Evolutionary conservation across 2,329 filamentous ascomycete species (phyloP), one percentile per base, ranked within the genome.

Genomic region (Trichoderma pleuroti): DNA sequence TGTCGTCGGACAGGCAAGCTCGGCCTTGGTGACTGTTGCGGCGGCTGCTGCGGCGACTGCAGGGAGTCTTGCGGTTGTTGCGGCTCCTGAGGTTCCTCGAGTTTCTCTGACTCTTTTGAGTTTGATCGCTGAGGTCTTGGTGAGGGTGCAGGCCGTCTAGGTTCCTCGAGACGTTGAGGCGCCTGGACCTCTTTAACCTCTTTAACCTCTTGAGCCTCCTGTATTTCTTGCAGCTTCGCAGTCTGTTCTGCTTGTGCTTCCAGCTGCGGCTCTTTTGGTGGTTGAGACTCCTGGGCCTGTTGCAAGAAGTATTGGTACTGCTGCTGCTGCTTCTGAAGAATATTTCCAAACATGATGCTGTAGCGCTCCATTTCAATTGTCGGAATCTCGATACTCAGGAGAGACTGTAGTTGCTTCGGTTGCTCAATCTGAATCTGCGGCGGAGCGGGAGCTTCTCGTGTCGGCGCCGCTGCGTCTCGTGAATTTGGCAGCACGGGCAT

Each of bases 271-370:
- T 26, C 28, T 49, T 67, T 54, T 3, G 64, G 9, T 3, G n/a
- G 36, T n/a, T 28, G 54, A 42, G 52, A 14, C 12, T 59, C 52
- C 18, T 42, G 54, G 0, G 54, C 26, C 11, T 46, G 64, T 26
- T 67, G 64, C 21, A 59, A 28, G 18, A 66, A 39, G 6, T 32
- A 56, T 21, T 56, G 63, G 26, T 57, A 42, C 14, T 42, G 49
- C 5, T 32, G 52, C 11, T 57, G 75, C 49, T 80, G 79, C 9
- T 80, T 79, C 72, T 88, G 86, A 30, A 97, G 82, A 8, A 98
- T 84, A 46, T 87, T 88, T 69, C 91, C 89, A 77, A 98, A 98
- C 94, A 98, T 98, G 74, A 98, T 88, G 75, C 94, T 97, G 75
- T 97, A 98, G 62, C 95, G 86, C 78, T 98, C 95, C 86, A 98